phyloP scores from a whole-genome alignment of 108 stramenopile genomes.

The Pseudonitzschia multiseries region DNA sequence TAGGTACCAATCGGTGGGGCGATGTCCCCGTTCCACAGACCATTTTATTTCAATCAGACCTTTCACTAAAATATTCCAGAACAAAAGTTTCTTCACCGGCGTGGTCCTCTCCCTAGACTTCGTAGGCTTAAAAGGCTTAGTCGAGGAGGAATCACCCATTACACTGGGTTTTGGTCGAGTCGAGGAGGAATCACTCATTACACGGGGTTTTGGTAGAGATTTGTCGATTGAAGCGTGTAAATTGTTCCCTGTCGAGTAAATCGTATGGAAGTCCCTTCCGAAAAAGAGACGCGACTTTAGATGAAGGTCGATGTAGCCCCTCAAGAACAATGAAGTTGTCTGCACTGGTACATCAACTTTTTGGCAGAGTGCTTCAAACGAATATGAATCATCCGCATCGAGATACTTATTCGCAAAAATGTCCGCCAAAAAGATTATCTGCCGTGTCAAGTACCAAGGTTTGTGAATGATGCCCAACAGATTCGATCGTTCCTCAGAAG shows the following conservation, averaged over 20 bases:
- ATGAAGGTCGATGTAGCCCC: neutral
- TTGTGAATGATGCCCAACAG: neutral
- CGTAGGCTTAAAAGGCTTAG: neutral
- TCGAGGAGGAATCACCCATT: too few species aligned
- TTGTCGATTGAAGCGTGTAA: neutral
- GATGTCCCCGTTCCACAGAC: slow-evolving; percentile 20
- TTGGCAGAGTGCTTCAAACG: slow-evolving; percentile 6
- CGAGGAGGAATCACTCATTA: too few species aligned
- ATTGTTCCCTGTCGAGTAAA: slow-evolving; percentile 8
- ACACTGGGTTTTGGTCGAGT: neutral
- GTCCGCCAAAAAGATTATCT: slow-evolving; percentile 12
- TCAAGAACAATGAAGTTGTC: neutral
- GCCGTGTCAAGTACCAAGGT: slow-evolving; percentile 8
- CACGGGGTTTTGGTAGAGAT: too few species aligned
- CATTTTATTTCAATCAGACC: slow-evolving; percentile 2
- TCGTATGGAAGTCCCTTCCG: neutral
- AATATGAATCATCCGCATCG: neutral
- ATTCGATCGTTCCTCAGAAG: neutral
- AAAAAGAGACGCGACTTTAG: neutral
- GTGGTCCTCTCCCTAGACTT: neutral
- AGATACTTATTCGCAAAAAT: slow-evolving; percentile 9
- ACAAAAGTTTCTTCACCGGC: slow-evolving; percentile 14
- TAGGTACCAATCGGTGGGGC: slow-evolving; percentile 39
- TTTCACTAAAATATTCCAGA: slow-evolving; percentile 7
- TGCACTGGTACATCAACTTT: neutral